A percentile compares a stretch with the other conserved stretches of the same genome.
Evolutionary conservation across 2,329 filamentous ascomycete species (phyloP).

Genomic region (Venturia carpophila): DNA sequence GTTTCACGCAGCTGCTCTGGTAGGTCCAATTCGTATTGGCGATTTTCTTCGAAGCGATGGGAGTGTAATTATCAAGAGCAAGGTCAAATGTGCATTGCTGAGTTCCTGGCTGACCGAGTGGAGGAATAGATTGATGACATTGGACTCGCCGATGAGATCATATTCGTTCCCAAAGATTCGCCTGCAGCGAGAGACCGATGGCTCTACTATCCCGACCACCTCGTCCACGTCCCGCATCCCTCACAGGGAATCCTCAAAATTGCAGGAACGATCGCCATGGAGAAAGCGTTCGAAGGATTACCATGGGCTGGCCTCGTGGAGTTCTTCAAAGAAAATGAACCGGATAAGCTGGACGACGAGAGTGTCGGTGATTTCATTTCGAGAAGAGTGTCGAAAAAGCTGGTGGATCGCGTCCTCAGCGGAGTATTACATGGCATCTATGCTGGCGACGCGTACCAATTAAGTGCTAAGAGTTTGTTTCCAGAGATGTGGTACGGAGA

Average conservation of each 20-base stretch:
- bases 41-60: background rate
- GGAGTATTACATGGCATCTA: slow-evolving; percentile 81
- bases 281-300: slow-evolving; percentile 50
- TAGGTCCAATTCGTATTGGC: slow-evolving; percentile 18
- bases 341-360: slow-evolving; percentile 49
- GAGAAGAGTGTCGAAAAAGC: slow-evolving; percentile 44
- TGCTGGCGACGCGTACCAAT: slow-evolving; percentile 74
- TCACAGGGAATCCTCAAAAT: slow-evolving; percentile 26
- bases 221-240: slow-evolving; percentile 52
- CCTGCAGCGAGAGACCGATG: slow-evolving; percentile 59
- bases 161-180: slow-evolving; percentile 44
- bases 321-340: slow-evolving; percentile 24
- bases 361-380: slow-evolving; percentile 62
- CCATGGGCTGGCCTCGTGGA: slow-evolving; percentile 33
- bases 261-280: slow-evolving; percentile 35
- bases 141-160: slow-evolving; percentile 48
- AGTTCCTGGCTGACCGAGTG: background rate
- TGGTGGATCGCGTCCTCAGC: slow-evolving; percentile 67
- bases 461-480: slow-evolving; percentile 50
- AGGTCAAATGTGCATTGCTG: background rate
- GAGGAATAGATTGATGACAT: slow-evolving; percentile 49
- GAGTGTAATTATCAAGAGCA: background rate
- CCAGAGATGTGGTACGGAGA: slow-evolving; percentile 20
- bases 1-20: slow-evolving; percentile 20
- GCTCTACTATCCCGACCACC: slow-evolving; percentile 80